These are phyloP conservation scores for Cordyceps tenuipes DNA, from an alignment of 2,329 filamentous ascomycete species.

Conservation along the genomic window DNA sequence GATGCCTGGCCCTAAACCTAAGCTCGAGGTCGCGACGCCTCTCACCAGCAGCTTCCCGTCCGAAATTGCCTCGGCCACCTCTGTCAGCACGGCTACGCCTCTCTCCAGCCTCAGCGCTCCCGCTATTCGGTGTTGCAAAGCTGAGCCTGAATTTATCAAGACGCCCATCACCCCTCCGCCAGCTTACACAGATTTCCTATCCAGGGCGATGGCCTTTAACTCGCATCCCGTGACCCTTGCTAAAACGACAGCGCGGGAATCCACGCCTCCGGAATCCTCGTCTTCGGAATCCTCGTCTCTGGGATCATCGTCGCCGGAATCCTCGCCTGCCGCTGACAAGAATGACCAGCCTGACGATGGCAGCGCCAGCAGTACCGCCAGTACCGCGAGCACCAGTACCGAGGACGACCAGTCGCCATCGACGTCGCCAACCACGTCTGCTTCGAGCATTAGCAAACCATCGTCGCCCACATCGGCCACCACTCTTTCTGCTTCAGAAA, in stretches of 20 bases:
- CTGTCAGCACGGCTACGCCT: slow-evolving; percentile 55
- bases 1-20: slow-evolving; percentile 49
- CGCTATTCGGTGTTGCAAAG: slow-evolving; percentile 29
- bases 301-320: no score
- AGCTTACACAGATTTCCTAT: slow-evolving; percentile 86
- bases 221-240: slow-evolving; percentile 52
- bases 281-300: no score
- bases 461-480: slow-evolving; percentile 27
- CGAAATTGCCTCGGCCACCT: slow-evolving; percentile 46
- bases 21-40: slow-evolving; percentile 54
- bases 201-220: slow-evolving; percentile 66
- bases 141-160: slow-evolving; percentile 54
- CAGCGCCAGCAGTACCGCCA: slow-evolving; percentile 22
- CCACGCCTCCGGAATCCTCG: slow-evolving; percentile 31
- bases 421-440: slow-evolving; percentile 33
- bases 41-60: slow-evolving; percentile 55
- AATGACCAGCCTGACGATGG: slow-evolving; percentile 49
- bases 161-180: slow-evolving; percentile 86
- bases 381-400: slow-evolving; percentile 17
- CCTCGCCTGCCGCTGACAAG: slow-evolving; percentile 46
- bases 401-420: slow-evolving; percentile 23
- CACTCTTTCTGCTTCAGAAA: slow-evolving; percentile 16
- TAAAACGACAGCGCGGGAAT: slow-evolving; percentile 40
- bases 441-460: slow-evolving; percentile 22
- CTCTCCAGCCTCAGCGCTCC: slow-evolving; percentile 41